Conservation (phyloP, 371 early-diverging fungal species). For the Circinella minor region DNA sequence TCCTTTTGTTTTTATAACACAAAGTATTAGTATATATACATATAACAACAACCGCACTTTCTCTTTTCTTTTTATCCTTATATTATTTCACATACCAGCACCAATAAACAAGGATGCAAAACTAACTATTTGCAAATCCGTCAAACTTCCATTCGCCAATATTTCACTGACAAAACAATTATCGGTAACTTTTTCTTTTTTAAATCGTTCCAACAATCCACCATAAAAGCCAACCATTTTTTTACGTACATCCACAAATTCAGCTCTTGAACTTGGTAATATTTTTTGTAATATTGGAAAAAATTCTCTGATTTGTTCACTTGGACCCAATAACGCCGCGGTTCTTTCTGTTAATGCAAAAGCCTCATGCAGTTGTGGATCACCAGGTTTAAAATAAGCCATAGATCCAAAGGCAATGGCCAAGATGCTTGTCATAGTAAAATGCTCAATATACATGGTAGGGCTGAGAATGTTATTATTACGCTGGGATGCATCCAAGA, state of each 20-base stretch:
- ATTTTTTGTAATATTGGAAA: slow-evolving; percentile 43
- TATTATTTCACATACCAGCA: slow-evolving; percentile 31
- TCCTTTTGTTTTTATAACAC: slow-evolving; percentile 19
- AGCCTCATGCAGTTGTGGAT: slow-evolving; percentile 39
- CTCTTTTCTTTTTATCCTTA: not conserved
- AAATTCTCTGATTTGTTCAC: slow-evolving; percentile 48
- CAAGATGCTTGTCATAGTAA: slow-evolving; percentile 48
- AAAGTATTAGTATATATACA: not conserved
- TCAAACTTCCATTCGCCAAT: slow-evolving; percentile 29
- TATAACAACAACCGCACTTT: not conserved
- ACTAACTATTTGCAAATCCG: slow-evolving; percentile 37
- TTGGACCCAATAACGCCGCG: slow-evolving; percentile 35
- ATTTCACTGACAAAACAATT: slow-evolving; percentile 52
- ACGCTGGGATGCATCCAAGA: slow-evolving; percentile 1
- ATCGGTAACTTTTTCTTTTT: slow-evolving; percentile 13
- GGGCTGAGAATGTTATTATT: slow-evolving; percentile 9
- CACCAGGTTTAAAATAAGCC: slow-evolving; percentile 41
- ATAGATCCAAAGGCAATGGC: slow-evolving; percentile 45
- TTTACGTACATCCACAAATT: slow-evolving; percentile 23
- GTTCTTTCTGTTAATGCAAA: slow-evolving; percentile 42
- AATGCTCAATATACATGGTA: slow-evolving; percentile 38
- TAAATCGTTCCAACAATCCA: slow-evolving; percentile 28
- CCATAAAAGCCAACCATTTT: slow-evolving; percentile 36
- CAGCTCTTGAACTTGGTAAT: slow-evolving; percentile 21
- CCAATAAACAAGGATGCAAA: slow-evolving; percentile 49